Evolutionary conservation across 176 grass and related monocot genomes (phyloP).

Genomic region (bread wheat (Triticum aestivum)): DNA sequence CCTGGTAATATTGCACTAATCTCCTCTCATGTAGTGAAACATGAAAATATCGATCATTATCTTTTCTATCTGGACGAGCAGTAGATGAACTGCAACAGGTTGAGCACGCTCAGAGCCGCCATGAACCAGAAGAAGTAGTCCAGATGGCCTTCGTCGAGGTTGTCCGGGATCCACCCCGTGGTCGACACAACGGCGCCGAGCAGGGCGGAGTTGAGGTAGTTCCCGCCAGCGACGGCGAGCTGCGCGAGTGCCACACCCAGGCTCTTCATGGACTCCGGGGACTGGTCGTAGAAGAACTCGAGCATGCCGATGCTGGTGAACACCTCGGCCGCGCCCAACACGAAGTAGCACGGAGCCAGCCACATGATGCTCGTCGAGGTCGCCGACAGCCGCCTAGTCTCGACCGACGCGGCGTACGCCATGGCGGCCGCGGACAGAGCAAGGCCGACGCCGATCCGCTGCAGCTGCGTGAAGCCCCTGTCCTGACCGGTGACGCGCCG

Average conservation of each 20-base stretch:
- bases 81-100: background rate
- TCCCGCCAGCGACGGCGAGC: conserved; percentile 1
- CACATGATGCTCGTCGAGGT: background rate
- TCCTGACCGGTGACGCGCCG: conserved; percentile 35
- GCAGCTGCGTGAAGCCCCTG: conserved; percentile 28
- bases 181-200: background rate
- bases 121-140: conserved; percentile 32
- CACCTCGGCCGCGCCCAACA: conserved; percentile 34
- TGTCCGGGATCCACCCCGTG: conserved; percentile 28
- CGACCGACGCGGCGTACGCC: conserved; percentile 32
- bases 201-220: conserved; percentile 33
- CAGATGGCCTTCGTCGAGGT: background rate
- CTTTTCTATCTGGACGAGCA: background rate
- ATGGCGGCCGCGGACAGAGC: conserved; percentile 21
- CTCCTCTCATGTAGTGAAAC: too few relatives aligned
- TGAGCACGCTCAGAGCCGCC: background rate
- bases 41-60: too few relatives aligned
- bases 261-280: conserved; percentile 43
- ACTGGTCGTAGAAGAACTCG: conserved; percentile 48
- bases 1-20: too few relatives aligned
- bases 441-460: conserved; percentile 33
- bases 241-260: conserved; percentile 17
- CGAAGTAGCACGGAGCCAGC: conserved; percentile 1
- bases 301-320: conserved; percentile 28
- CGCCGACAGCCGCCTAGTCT: conserved; percentile 17